A percentile compares a stretch with the other conserved stretches of the same genome.
Evolutionary conservation across 495 filamentous ascomycete genomes (phyloP).

Genomic region (Talaromyces thailandensis): DNA sequence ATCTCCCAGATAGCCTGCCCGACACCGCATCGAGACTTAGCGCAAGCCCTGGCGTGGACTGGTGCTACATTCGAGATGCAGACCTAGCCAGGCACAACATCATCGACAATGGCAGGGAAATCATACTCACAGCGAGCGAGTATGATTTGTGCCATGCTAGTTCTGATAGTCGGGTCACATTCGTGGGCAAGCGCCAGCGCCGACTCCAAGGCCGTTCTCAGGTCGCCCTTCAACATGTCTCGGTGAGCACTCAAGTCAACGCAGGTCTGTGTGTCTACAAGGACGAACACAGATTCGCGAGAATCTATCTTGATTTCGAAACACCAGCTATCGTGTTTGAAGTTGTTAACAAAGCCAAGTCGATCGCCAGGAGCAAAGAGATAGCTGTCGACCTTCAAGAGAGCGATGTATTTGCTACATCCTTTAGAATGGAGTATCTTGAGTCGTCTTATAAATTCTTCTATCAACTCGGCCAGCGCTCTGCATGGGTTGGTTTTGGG

Average conservation of each 20-base stretch:
- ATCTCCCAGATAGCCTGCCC: neutral
- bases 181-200: slow-evolving; percentile 12
- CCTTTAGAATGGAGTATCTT: neutral
- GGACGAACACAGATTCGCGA: slow-evolving; percentile 10
- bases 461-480: neutral
- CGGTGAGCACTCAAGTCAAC: neutral
- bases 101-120: neutral
- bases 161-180: neutral
- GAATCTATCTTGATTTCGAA: slow-evolving; percentile 4
- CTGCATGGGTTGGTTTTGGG: slow-evolving; percentile 1
- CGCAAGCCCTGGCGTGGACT: slow-evolving; percentile 3
- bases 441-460: neutral
- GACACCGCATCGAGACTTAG: neutral
- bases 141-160: slow-evolving; percentile 7
- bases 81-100: slow-evolving; percentile 3
- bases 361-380: neutral
- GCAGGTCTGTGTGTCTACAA: slow-evolving; percentile 1
- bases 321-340: slow-evolving; percentile 3
- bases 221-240: neutral
- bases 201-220: neutral
- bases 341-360: slow-evolving; percentile 2
- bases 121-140: slow-evolving; percentile 5
- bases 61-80: slow-evolving; percentile 11
- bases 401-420: neutral
- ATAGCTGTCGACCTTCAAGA: neutral